A percentile compares a stretch with the other conserved stretches of the same genome.
Conservation (phyloP, 1,284 basidiomycete genomes). For the Gastroboletus turbinatus region DNA sequence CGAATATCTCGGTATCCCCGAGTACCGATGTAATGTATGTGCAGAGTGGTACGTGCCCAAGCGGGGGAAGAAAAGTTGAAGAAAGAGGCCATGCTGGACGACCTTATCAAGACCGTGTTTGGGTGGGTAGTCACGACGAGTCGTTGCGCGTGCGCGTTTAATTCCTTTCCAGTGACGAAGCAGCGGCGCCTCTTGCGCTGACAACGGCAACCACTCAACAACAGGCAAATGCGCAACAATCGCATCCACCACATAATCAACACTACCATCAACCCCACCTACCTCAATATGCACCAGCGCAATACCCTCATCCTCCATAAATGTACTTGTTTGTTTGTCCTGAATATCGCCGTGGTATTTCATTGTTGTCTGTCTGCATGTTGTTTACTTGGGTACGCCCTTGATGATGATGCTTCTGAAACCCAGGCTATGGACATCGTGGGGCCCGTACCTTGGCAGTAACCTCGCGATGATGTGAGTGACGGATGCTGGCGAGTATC, state of each 20-base stretch:
- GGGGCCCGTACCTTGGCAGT: background rate
- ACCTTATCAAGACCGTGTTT: conserved; percentile 48
- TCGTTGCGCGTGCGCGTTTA: background rate
- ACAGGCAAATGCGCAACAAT: conserved; percentile 10
- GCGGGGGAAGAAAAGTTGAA: conserved; percentile 48
- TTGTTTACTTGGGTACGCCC: background rate
- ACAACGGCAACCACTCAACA: conserved; percentile 4
- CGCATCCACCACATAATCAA: conserved; percentile 13
- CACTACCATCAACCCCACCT: conserved; percentile 8
- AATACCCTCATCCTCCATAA: conserved; percentile 21
- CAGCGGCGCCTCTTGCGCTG: conserved; percentile 17
- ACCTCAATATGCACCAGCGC: conserved; percentile 9
- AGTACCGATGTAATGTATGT: background rate
- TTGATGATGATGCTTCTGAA: conserved; percentile 1
- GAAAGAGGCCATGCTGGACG: conserved; percentile 58
- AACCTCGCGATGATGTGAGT: background rate
- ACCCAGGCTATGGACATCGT: background rate
- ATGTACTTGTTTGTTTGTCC: background rate
- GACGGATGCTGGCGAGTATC: background rate
- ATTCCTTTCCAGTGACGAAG: conserved; percentile 31
- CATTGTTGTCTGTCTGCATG: conserved; percentile 1
- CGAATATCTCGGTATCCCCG: background rate
- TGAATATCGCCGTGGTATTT: background rate
- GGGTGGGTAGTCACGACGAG: conserved; percentile 42
- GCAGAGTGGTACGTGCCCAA: conserved; percentile 47